Percentiles rank a stretch among this genome's conserved stretches.
Evolutionary conservation across 2,329 filamentous ascomycete genomes (phyloP).

Genomic region (Alternaria alternata): DNA sequence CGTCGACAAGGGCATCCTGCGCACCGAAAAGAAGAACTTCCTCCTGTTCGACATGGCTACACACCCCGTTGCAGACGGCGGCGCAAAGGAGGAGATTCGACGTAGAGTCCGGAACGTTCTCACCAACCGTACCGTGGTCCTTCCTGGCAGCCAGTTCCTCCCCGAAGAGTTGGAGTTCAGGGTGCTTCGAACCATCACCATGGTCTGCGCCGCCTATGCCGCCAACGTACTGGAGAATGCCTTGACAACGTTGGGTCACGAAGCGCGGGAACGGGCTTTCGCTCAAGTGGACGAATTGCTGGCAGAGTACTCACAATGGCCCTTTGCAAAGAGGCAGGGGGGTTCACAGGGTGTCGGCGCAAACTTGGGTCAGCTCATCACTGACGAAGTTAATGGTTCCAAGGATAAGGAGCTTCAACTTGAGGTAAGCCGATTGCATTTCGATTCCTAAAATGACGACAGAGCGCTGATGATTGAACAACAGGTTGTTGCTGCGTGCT

Average conservation of each 20-base stretch:
- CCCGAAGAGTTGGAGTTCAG: conserved; percentile 95
- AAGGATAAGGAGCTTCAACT: conserved; percentile 97
- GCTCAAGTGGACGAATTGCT: conserved; percentile 96
- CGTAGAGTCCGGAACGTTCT: conserved; percentile 90
- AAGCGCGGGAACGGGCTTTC: conserved; percentile 92
- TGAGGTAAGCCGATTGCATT: conserved; percentile 70
- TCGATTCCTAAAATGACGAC: not conserved
- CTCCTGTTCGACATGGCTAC: conserved; percentile 99
- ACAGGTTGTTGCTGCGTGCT: conserved; percentile 86
- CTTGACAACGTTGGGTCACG: conserved; percentile 90
- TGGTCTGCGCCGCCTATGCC: conserved; percentile 98
- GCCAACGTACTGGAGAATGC: conserved; percentile 98
- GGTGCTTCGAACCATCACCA: conserved; percentile 87
- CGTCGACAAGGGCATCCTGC: conserved; percentile 97
- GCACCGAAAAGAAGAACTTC: conserved; percentile 99
- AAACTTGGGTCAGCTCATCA: conserved; percentile 86
- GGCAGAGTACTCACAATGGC: conserved; percentile 97
- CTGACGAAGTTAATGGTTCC: conserved; percentile 83
- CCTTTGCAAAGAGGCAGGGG: conserved; percentile 81
- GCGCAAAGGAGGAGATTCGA: conserved; percentile 96
- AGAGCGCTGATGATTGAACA: conserved; percentile 28
- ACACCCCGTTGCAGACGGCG: conserved; percentile 93
- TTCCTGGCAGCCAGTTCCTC: conserved; percentile 85
- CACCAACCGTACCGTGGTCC: conserved; percentile 91
- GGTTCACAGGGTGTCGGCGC: conserved; percentile 86